Conservation (phyloP, 192 early-diverging fungal genomes). For the Backusella westeae region DNA sequence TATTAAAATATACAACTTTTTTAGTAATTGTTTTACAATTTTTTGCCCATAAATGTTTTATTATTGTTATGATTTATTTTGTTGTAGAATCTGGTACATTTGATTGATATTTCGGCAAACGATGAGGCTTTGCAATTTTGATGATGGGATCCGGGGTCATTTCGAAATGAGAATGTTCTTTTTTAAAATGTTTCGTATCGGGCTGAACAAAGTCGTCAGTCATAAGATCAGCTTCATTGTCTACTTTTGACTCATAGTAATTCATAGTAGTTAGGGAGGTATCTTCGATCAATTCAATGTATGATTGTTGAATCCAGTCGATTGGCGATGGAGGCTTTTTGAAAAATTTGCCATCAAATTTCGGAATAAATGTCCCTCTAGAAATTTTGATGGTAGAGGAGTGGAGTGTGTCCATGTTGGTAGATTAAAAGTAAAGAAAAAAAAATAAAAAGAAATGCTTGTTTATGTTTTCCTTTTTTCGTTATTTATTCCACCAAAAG, state of each 20-base stretch:
- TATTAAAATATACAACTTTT: neutral
- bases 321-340: neutral
- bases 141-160: neutral
- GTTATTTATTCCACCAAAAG: neutral
- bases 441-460: neutral
- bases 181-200: neutral
- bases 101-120: neutral
- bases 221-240: neutral
- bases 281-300: constrained; percentile 10
- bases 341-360: neutral
- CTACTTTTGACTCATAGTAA: neutral
- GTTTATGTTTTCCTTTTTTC: neutral
- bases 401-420: neutral
- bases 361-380: neutral
- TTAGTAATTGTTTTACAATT: neutral
- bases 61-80: neutral
- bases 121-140: constrained; percentile 4
- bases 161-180: neutral
- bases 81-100: neutral
- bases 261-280: neutral
- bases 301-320: constrained; percentile 7
- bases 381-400: neutral
- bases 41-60: neutral
- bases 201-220: neutral
- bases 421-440: neutral